These are phyloP conservation scores for Clonostachys chloroleuca DNA, from an alignment of 2,329 filamentous ascomycete species.

Conservation along the genomic window DNA sequence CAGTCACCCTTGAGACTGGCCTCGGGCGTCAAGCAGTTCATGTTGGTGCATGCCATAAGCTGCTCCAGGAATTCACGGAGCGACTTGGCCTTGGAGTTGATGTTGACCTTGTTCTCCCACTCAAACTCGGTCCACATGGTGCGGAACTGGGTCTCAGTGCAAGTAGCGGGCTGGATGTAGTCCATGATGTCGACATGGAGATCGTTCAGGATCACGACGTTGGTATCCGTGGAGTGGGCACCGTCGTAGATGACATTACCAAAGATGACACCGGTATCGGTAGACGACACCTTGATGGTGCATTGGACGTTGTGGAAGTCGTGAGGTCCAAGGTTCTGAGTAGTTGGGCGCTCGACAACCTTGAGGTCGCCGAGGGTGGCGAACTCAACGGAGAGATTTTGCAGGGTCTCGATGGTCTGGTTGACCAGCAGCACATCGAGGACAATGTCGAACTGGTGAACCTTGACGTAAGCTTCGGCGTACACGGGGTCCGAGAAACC, in stretches of 20 bases:
- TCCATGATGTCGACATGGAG: constrained; percentile 99
- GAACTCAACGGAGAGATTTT: constrained; percentile 96
- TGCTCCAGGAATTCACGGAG: constrained; percentile 89
- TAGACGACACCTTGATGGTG: constrained; percentile 97
- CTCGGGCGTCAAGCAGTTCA: constrained; percentile 96
- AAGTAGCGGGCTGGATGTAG: constrained; percentile 95
- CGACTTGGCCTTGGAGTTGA: constrained; percentile 93
- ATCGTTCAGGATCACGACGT: constrained; percentile 97
- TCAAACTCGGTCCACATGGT: constrained; percentile 99
- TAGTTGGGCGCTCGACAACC: constrained; percentile 93
- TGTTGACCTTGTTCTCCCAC: constrained; percentile 99
- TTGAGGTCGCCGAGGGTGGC: constrained; percentile 97
- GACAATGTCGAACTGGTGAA: constrained; percentile 98
- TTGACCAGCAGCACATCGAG: constrained; percentile 95
- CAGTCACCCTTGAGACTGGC: constrained; percentile 96
- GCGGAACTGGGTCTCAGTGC: constrained; percentile 96
- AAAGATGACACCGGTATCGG: constrained; percentile 97
- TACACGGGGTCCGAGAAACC: constrained; percentile 98
- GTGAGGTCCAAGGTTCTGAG: constrained; percentile 90
- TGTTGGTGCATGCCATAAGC: constrained; percentile 97
- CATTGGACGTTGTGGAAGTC: constrained; percentile 98
- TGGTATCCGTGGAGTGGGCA: constrained; percentile 84
- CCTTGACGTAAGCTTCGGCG: constrained; percentile 97
- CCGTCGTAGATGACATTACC: constrained; percentile 98
- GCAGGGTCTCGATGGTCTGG: constrained; percentile 92